Conservation (phyloP, 805 yeast genomes). For the Saccharomycopsis lassenensis region DNA sequence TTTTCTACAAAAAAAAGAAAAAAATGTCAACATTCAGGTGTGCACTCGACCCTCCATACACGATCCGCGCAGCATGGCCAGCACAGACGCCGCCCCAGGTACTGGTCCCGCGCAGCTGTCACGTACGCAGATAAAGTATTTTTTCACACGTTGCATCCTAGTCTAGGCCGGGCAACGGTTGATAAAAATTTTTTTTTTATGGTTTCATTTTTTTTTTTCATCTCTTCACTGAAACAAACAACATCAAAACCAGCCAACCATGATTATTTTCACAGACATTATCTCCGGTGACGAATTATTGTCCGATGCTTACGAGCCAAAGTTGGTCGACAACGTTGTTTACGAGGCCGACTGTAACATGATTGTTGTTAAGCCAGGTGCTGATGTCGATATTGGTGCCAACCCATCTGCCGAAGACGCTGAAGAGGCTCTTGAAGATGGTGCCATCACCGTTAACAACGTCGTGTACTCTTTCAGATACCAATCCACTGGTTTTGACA, state of each 20-base stretch:
- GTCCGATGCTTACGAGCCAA: slow-evolving; percentile 93
- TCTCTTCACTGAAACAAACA: no score
- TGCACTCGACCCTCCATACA: no score
- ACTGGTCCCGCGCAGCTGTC: no score
- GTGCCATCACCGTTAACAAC: slow-evolving; percentile 89
- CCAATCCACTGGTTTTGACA: slow-evolving; percentile 92
- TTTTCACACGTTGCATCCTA: no score
- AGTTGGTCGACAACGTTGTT: slow-evolving; percentile 79
- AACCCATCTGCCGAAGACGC: slow-evolving; percentile 98
- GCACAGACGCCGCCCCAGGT: no score
- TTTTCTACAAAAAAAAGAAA: no score
- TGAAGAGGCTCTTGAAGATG: slow-evolving; percentile 73
- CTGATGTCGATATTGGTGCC: slow-evolving; percentile 96
- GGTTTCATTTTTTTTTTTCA: no score
- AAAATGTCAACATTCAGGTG: no score
- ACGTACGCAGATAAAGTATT: no score
- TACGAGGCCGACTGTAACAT: slow-evolving; percentile 94
- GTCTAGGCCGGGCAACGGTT: neutral
- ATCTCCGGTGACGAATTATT: slow-evolving; percentile 91
- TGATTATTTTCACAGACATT: slow-evolving; percentile 50
- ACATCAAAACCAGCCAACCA: neutral
- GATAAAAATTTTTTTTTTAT: slow-evolving; percentile 1
- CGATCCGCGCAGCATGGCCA: no score
- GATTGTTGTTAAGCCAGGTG: slow-evolving; percentile 77
- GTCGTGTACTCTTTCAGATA: slow-evolving; percentile 98